phyloP scores from a whole-genome alignment of 208 protist species.

The Wallacemonas sp. region DNA sequence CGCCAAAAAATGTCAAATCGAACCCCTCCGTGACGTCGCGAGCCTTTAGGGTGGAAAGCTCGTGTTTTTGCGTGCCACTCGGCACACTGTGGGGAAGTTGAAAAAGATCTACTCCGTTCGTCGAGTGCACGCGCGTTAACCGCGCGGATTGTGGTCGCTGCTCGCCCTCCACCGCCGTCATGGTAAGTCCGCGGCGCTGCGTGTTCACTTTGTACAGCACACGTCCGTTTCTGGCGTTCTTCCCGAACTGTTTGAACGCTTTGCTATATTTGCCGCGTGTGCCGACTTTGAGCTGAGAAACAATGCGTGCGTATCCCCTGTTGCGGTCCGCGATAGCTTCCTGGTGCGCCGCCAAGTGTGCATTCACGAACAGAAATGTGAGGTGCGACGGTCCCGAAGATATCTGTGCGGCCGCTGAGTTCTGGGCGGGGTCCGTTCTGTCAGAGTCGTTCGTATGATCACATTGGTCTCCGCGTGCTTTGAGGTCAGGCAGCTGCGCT shows the following conservation, averaged over 20 bases:
- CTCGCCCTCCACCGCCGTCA: slow-evolving; percentile 7
- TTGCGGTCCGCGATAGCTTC: slow-evolving; percentile 75
- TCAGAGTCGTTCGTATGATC: background rate
- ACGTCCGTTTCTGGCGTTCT: background rate
- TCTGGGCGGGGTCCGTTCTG: too few species aligned
- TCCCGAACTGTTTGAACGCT: slow-evolving; percentile 31
- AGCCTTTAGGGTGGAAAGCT: background rate
- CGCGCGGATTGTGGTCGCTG: background rate
- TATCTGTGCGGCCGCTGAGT: too few species aligned
- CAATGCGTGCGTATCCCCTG: slow-evolving; percentile 79
- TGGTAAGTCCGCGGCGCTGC: background rate
- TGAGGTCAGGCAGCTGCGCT: background rate
- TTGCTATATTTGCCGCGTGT: slow-evolving; percentile 32
- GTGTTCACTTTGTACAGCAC: background rate
- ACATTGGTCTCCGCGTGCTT: background rate
- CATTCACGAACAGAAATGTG: slow-evolving; percentile 85
- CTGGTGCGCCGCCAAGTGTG: slow-evolving; percentile 92
- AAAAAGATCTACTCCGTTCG: background rate
- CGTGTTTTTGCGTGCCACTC: background rate
- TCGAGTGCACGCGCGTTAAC: background rate
- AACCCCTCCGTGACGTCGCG: slow-evolving; percentile 89
- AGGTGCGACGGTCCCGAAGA: slow-evolving; percentile 60
- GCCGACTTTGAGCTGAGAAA: slow-evolving; percentile 48
- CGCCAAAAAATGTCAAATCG: slow-evolving; percentile 92
- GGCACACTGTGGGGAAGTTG: background rate